Base-by-base conservation (phyloP, 306 rosid genomes). In the Vigna hirtella region DNA sequence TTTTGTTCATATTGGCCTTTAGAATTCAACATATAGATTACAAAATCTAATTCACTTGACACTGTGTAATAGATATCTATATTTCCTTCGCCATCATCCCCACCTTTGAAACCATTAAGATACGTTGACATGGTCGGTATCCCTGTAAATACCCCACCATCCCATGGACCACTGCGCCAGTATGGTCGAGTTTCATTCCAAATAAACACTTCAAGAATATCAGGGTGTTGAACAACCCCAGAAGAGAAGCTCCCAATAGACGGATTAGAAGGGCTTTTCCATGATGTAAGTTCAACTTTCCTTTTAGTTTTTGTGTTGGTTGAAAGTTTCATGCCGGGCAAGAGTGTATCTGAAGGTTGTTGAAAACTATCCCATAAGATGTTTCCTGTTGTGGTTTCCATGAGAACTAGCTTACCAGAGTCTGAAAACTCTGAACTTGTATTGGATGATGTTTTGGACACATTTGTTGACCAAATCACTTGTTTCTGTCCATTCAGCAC, bases 241-340 rank as follows among this genome's bases (percentile, higher is more conserved):
- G 14, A 63, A 11, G 68, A 77, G 42, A 83, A 86, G 63, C 9
- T 83, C 6, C 89, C 86, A 1, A 2, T 3, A 6, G 84, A 83
- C 47, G 87, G 89, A 57, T 86, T 38, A 7, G 82, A 73, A 22
- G 84, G 63, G 78, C 43, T 79, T 49, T 61, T 76, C 86, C 89
- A 86, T 66, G 85, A 76, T 1, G 59, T 76, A 2, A 76, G 4
- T 9, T 11, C 7, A 0, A 34, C 32, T 49, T 56, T 61, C 76
- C 52, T 30, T 43, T 67, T n/a, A 6, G 79, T 73, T 55, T 4
- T 45, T 45, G 5, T 49, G 47, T 57, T 81, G 49, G 0, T 81
- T 15, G 43, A 6, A 0, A 85, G 42, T 55, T 56, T 78, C 86
- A 83, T 78, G 0, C 34, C 2, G 0, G 84, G 65, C 66, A 83